Evolutionary conservation across 139 green algal genomes (phyloP).

Genomic region (Tetraselmis chui): DNA sequence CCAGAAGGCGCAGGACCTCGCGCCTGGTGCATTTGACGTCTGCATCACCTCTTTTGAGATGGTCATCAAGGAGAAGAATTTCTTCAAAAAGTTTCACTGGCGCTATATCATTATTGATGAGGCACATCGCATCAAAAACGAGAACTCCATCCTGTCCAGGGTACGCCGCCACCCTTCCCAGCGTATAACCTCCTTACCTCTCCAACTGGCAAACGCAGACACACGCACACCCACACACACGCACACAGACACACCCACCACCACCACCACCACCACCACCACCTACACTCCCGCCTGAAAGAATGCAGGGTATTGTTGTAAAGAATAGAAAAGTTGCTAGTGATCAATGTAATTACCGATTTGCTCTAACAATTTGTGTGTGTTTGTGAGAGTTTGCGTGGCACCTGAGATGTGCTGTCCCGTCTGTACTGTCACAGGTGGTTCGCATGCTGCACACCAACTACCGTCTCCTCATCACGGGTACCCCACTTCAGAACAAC

Average conservation of each 20-base stretch:
- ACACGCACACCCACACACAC: too few species aligned
- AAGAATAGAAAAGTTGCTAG: too few species aligned
- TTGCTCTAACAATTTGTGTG: too few species aligned
- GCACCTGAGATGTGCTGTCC: not conserved
- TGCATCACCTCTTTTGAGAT: conserved; percentile 63
- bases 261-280: too few species aligned
- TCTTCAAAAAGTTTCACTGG: conserved; percentile 34
- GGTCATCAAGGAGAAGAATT: conserved; percentile 31
- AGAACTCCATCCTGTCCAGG: too few species aligned
- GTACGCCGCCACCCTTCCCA: conserved; percentile 1
- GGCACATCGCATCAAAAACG: conserved; percentile 42
- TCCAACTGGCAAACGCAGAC: too few species aligned
- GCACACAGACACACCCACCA: too few species aligned
- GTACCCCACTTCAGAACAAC: conserved; percentile 71
- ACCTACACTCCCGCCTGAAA: too few species aligned
- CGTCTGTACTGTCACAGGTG: conserved; percentile 33
- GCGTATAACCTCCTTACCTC: too few species aligned
- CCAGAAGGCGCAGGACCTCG: conserved; percentile 39
- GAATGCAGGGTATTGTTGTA: too few species aligned
- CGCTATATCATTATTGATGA: conserved; percentile 54
- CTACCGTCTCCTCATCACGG: conserved; percentile 15
- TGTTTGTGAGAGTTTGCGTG: conserved; percentile 4
- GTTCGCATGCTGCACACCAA: not conserved
- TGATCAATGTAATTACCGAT: too few species aligned
- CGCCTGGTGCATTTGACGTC: conserved; percentile 56